Base-by-base conservation (phyloP, 2,329 filamentous ascomycete genomes). In the Colletotrichum musicola region DNA sequence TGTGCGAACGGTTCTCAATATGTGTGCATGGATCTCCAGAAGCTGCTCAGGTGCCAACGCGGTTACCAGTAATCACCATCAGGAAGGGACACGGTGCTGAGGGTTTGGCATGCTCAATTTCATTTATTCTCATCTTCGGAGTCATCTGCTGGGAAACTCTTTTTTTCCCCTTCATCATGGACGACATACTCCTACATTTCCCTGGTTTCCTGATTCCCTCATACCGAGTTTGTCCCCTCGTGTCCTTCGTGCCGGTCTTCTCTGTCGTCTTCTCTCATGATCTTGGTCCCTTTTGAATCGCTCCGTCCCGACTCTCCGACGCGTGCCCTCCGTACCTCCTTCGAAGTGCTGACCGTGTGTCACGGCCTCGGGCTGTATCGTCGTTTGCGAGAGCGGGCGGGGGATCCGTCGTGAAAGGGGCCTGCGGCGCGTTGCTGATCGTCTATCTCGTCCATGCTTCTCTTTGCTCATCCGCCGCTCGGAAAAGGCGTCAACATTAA, bases 161-260 rank as follows among this genome's bases (percentile, higher is more conserved):
- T 61, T 46, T 18, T 25, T 49, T 25, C 22, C 56, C 49, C 50
- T 13, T 47, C 30, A 38, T 67, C 49, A 20, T 42, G 50, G 30
- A 42, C 47, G 66, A 68, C 60, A 50, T 58, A 51, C 54, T 68
- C 68, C 64, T 68, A 70, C 64, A 35, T 47, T 67, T 57, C 56
- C 62, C 47, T 35, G 30, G 35, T 38, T 63, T 59, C 46, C 64
- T 40, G 13, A 7, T 13, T 49, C 46, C 46, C 18, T 20, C n/a
- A 20, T 49, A n/a, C 60, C 20, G 46, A 49, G 13, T 50, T 22
- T 68, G 18, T 68, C 40, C 25, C 50, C 42, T 59, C 68, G 53
- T 59, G 49, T 64, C 25, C 62, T 14, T 64, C 62, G 22, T 35
- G 51, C 30, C 51, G 27, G 14, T 54, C 18, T 51, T 51, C 20